Percentiles rank a stretch among this genome's conserved stretches.
Conservation (phyloP, 2,329 filamentous ascomycete species). For the Fusarium sarcochroum region DNA sequence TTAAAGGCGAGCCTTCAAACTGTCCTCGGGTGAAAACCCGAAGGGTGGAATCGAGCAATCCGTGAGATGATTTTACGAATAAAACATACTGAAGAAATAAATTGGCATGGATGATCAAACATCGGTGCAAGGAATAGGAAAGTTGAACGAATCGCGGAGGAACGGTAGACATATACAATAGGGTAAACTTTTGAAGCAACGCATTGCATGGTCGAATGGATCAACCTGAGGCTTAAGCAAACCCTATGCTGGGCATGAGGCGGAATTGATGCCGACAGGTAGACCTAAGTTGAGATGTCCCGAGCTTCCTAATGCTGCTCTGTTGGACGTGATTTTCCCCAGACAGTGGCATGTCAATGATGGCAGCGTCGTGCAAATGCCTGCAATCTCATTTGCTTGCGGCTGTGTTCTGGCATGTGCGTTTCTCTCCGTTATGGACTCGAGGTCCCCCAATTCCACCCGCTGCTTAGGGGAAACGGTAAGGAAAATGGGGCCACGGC, state of each 20-base stretch:
- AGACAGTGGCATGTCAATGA: conserved; percentile 46
- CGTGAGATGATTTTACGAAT: conserved; percentile 25
- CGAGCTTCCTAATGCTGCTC: conserved; percentile 27
- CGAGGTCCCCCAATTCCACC: conserved; percentile 21
- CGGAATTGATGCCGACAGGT: conserved; percentile 39
- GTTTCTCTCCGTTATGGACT: conserved; percentile 17
- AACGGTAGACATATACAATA: conserved; percentile 1
- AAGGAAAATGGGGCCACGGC: conserved; percentile 45
- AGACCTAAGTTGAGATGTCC: conserved; percentile 8
- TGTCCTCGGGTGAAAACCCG: conserved; percentile 33
- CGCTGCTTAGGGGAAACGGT: conserved; percentile 22
- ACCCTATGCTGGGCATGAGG: conserved; percentile 23
- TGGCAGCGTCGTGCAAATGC: conserved; percentile 43
- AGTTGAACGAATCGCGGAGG: conserved; percentile 16
- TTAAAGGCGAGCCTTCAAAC: conserved; percentile 16
- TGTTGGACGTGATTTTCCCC: conserved; percentile 19
- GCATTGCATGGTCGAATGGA: conserved; percentile 6
- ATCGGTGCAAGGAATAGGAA: not conserved
- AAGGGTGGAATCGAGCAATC: conserved; percentile 17
- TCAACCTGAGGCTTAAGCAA: conserved; percentile 1
- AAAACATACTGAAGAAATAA: conserved; percentile 1
- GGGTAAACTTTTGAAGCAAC: conserved; percentile 8
- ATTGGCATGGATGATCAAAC: conserved; percentile 4
- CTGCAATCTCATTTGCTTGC: conserved; percentile 45
- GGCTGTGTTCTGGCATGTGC: conserved; percentile 49